phyloP scores from a whole-genome alignment of 305 asterid species.

The Stenogyne calaminthoides region DNA sequence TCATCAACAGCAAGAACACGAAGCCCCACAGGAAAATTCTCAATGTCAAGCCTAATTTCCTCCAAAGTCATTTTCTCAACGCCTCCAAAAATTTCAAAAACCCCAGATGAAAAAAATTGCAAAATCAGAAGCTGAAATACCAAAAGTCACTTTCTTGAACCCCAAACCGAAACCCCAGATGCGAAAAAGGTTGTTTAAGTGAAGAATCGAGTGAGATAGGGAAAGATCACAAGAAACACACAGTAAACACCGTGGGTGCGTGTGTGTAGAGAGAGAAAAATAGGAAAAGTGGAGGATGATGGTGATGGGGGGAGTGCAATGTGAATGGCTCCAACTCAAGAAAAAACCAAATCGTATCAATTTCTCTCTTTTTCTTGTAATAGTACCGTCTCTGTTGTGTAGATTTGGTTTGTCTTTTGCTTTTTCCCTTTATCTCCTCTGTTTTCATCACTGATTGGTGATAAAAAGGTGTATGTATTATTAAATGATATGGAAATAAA shows the following conservation, averaged over 20 bases:
- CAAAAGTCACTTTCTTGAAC: slow-evolving; percentile 34
- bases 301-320: slow-evolving; percentile 40
- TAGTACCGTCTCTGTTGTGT: slow-evolving; percentile 11
- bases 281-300: slow-evolving; percentile 35
- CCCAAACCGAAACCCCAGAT: slow-evolving; percentile 34
- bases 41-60: slow-evolving; percentile 47
- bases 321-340: slow-evolving; percentile 55
- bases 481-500: slow-evolving; percentile 9
- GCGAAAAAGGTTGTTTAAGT: slow-evolving; percentile 26
- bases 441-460: not conserved
- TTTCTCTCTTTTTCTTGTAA: slow-evolving; percentile 19
- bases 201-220: slow-evolving; percentile 21
- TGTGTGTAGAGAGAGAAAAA: not conserved
- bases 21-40: slow-evolving; percentile 72
- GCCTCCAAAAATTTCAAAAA: slow-evolving; percentile 23
- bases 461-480: slow-evolving; percentile 7
- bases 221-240: slow-evolving; percentile 36
- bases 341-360: slow-evolving; percentile 55
- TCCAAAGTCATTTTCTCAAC: slow-evolving; percentile 61
- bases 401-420: slow-evolving; percentile 36
- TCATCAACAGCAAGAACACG: slow-evolving; percentile 96
- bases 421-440: not conserved
- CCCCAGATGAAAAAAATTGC: slow-evolving; percentile 4
- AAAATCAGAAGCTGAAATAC: slow-evolving; percentile 1
- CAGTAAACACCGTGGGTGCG: slow-evolving; percentile 31